A percentile compares a stretch with the other conserved stretches of the same genome.
phyloP scores from a whole-genome alignment of 2,329 filamentous ascomycete genomes.

The Stagonosporopsis rhizophila region DNA sequence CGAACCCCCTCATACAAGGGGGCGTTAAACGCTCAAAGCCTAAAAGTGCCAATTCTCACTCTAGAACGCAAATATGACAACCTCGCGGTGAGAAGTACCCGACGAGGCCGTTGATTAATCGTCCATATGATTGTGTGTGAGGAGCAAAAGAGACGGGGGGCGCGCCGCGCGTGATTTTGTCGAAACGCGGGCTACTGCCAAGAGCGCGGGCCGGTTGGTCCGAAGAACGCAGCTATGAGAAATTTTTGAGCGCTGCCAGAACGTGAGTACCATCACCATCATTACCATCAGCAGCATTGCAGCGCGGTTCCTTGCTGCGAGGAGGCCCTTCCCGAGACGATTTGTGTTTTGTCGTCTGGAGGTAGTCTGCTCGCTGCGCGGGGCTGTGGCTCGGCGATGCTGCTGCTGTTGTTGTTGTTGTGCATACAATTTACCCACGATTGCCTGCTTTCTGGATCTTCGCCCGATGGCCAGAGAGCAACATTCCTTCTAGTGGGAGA shows the following conservation, averaged over 20 bases:
- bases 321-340: not conserved
- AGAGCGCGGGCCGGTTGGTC: slow-evolving; percentile 18
- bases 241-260: not conserved
- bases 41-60: slow-evolving; percentile 46
- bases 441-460: slow-evolving; percentile 59
- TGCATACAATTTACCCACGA: slow-evolving; percentile 47
- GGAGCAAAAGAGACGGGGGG: slow-evolving; percentile 22
- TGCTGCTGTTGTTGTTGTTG: not conserved
- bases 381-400: not conserved
- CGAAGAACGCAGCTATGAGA: not conserved
- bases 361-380: not conserved
- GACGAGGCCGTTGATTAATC: slow-evolving; percentile 55
- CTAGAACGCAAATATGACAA: slow-evolving; percentile 57
- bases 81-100: slow-evolving; percentile 44
- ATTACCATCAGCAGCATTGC: not conserved
- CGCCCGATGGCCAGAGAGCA: slow-evolving; percentile 56
- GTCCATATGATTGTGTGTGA: slow-evolving; percentile 54
- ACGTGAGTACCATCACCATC: not conserved
- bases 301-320: not conserved
- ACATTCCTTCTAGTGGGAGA: slow-evolving; percentile 61
- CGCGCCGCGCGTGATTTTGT: slow-evolving; percentile 31
- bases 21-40: slow-evolving; percentile 41
- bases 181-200: slow-evolving; percentile 18
- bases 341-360: not conserved
- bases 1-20: slow-evolving; percentile 31